Base-by-base conservation (phyloP, 2,329 filamentous ascomycete genomes). In the Botrytis sinoallii region DNA sequence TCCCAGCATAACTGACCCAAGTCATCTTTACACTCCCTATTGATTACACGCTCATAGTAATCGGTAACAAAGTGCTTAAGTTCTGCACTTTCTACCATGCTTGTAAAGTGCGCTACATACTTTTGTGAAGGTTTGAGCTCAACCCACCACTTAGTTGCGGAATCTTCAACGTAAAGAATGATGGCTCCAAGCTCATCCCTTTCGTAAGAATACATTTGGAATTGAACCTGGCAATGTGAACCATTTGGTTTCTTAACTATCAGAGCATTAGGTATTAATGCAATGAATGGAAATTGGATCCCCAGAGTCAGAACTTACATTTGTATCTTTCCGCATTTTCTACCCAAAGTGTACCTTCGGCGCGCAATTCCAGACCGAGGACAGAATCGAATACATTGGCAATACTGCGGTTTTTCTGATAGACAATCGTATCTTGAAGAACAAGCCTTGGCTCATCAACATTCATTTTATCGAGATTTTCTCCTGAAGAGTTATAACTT, bases 51-150 rank as follows among this genome's bases (percentile, higher is more conserved):
- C 22, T 68, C 44, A n/a, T 72, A 72, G n/a, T 68, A 72, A 68
- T 72, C 71, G 22, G 61, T 72, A n/a, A 72, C 40, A 46, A 72
- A 72, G n/a, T 72, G 63, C 52, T 68, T 72, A 22, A 72, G 55
- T 25, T 72, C 71, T 16, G 71, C 71, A 60, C 71, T 72, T 29
- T 42, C 71, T 22, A 72, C 65, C 63, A 72, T 68, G 16, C 25
- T 25, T 25, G 63, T 67, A 35, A 68, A 72, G 32, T 68, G 46
- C n/a, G 38, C 42, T 46, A 59, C 40, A 25, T 72, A 72, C 29
- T 72, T 66, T 46, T 72, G 71, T 4, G 71, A 72, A 59, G 71
- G 71, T 9, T 68, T 67, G 0, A 72, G 55, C 35, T 72, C 71
- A 60, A 72, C 25, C 63, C 63, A 68, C 16, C 25, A 68, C 12